phyloP scores from a whole-genome alignment of 2,329 filamentous ascomycete species.

The Aspergillus hiratsukae region DNA sequence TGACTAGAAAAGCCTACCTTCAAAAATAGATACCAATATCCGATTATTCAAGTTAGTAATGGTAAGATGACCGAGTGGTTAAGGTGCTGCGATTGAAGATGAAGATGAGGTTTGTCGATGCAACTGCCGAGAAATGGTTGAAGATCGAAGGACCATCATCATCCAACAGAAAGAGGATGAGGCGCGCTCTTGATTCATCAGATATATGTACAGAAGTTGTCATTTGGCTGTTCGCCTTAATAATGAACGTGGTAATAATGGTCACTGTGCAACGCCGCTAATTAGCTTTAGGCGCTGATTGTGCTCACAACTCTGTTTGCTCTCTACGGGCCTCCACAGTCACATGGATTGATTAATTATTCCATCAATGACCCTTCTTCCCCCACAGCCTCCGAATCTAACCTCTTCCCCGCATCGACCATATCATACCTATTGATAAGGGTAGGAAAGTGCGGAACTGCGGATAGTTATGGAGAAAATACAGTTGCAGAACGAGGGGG shows the following conservation, averaged over 20 bases:
- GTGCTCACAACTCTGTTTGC: not conserved
- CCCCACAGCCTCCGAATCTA: not conserved
- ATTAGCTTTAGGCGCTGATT: not conserved
- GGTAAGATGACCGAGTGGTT: no score
- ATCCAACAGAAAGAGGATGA: not conserved
- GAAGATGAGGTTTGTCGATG: not conserved
- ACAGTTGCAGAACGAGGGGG: not conserved
- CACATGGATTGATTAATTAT: not conserved
- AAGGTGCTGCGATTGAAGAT: not conserved
- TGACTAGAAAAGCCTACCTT: no score
- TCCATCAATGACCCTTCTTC: not conserved
- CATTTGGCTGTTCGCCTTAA: not conserved
- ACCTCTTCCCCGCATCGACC: not conserved
- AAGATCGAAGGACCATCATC: not conserved
- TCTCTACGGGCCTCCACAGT: not conserved
- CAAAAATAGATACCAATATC: no score
- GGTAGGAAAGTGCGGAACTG: not conserved
- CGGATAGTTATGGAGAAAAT: constrained; percentile 11
- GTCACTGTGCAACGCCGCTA: not conserved
- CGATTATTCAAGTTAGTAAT: no score
- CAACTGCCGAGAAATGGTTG: not conserved
- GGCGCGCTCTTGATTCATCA: not conserved
- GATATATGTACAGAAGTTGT: not conserved
- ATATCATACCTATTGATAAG: not conserved
- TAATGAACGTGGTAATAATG: not conserved